Percentiles rank a stretch among this genome's conserved stretches.
Conservation (phyloP, 140 eudicot species). For the Flaveria floridana region DNA sequence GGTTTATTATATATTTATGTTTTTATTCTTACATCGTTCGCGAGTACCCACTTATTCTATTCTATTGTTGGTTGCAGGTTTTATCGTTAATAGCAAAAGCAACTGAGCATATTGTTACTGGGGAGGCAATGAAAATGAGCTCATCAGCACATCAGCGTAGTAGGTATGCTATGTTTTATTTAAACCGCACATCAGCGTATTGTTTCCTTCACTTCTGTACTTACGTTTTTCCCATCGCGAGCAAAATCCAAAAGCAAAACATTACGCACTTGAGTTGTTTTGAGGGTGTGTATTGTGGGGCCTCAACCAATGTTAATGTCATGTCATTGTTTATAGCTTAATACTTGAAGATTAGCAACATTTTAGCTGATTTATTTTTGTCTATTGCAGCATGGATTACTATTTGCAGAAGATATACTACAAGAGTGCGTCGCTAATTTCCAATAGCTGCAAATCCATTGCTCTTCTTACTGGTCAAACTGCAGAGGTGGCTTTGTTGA, state of each 20-base stretch:
- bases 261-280: no score
- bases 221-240: no score
- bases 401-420: slow-evolving; percentile 85
- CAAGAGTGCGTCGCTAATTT: slow-evolving; percentile 86
- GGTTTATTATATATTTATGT: slow-evolving; percentile 32
- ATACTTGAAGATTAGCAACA: no score
- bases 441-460: slow-evolving; percentile 90
- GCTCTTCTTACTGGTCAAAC: slow-evolving; percentile 95
- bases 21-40: not conserved
- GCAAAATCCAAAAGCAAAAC: no score
- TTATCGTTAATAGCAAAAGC: slow-evolving; percentile 30
- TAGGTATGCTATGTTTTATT: slow-evolving; percentile 46
- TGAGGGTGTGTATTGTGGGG: no score
- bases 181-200: slow-evolving; percentile 62
- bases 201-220: slow-evolving; percentile 56
- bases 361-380: not conserved
- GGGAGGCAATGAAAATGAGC: no score
- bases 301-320: slow-evolving; percentile 59
- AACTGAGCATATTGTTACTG: no score
- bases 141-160: no score
- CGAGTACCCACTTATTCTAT: not conserved
- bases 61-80: slow-evolving; percentile 46
- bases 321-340: slow-evolving; percentile 46
- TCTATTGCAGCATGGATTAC: slow-evolving; percentile 77
- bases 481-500: slow-evolving; percentile 73